Conservation (phyloP, 2,329 filamentous ascomycete genomes). For the Colletotrichum limetticola region DNA sequence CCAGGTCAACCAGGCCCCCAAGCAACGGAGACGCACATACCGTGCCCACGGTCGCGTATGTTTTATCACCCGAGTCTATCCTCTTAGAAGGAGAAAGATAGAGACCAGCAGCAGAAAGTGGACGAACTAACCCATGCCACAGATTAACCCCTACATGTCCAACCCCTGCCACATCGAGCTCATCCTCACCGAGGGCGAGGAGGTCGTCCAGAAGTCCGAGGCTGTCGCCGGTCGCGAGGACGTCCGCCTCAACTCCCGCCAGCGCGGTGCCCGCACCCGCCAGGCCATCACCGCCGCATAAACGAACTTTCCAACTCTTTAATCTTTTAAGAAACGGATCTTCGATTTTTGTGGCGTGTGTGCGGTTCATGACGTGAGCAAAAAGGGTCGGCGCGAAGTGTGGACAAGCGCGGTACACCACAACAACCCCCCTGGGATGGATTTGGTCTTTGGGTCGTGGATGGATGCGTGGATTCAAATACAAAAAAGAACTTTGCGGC, state of each 20-base stretch:
- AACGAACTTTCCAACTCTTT: slow-evolving; percentile 38
- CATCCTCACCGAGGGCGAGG: slow-evolving; percentile 97
- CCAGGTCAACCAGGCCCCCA: slow-evolving; percentile 99
- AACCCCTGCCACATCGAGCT: slow-evolving; percentile 99
- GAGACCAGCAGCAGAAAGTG: background rate
- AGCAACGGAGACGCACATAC: slow-evolving; percentile 99
- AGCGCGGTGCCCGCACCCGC: slow-evolving; percentile 80
- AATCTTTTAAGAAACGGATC: background rate
- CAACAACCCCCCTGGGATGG: slow-evolving; percentile 20
- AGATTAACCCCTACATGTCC: slow-evolving; percentile 99
- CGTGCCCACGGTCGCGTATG: slow-evolving; percentile 99
- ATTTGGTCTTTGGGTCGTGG: slow-evolving; percentile 34
- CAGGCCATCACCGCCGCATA: slow-evolving; percentile 75
- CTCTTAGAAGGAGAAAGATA: background rate
- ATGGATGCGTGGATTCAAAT: slow-evolving; percentile 29
- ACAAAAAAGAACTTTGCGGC: slow-evolving; percentile 39
- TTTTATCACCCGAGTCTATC: slow-evolving; percentile 43
- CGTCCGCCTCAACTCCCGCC: slow-evolving; percentile 84
- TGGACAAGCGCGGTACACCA: slow-evolving; percentile 21
- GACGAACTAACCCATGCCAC: slow-evolving; percentile 41
- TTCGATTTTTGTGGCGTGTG: slow-evolving; percentile 5
- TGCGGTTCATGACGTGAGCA: slow-evolving; percentile 19
- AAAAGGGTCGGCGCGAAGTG: slow-evolving; percentile 14
- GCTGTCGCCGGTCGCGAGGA: slow-evolving; percentile 72
- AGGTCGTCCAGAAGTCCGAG: slow-evolving; percentile 92